These are phyloP conservation scores for Pseudopyrenochaeta lycopersici DNA, from an alignment of 2,329 filamentous ascomycete genomes.

Conservation along the genomic window DNA sequence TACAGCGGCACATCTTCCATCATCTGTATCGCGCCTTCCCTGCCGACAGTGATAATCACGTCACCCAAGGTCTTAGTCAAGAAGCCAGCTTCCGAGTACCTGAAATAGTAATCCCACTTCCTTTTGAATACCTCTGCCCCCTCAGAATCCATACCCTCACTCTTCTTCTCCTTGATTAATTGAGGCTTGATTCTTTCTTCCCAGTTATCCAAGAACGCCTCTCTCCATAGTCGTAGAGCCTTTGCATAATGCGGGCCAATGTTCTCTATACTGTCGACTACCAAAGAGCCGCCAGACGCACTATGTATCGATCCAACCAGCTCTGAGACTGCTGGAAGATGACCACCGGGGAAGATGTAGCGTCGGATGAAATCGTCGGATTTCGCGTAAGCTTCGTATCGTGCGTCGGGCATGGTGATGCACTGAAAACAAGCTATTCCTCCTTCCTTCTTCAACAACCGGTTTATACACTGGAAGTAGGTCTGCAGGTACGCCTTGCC, in stretches of 20 bases:
- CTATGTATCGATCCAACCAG: constrained; percentile 69
- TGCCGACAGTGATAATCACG: constrained; percentile 74
- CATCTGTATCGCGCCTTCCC: constrained; percentile 71
- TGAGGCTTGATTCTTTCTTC: constrained; percentile 67
- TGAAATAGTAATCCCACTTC: constrained; percentile 83
- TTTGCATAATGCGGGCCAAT: constrained; percentile 79
- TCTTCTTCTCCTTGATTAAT: constrained; percentile 65
- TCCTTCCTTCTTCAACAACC: constrained; percentile 70
- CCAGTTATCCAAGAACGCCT: constrained; percentile 72
- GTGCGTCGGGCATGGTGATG: constrained; percentile 76
- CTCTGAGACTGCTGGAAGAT: constrained; percentile 73
- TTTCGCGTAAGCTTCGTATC: constrained; percentile 72
- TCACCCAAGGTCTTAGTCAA: constrained; percentile 76
- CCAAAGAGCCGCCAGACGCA: constrained; percentile 68
- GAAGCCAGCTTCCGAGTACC: constrained; percentile 79
- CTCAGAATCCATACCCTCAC: constrained; percentile 68
- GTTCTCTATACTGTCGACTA: constrained; percentile 74
- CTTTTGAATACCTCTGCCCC: constrained; percentile 73
- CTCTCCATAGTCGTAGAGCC: constrained; percentile 72
- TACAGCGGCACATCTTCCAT: constrained; percentile 75
- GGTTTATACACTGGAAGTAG: constrained; percentile 72
- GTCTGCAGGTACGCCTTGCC: constrained; percentile 72
- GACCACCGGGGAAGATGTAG: constrained; percentile 82
- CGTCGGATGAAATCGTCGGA: constrained; percentile 78
- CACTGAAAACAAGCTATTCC: constrained; percentile 78